Conservation (phyloP, 2,329 filamentous ascomycete genomes). For the Fusarium bactridioides region DNA sequence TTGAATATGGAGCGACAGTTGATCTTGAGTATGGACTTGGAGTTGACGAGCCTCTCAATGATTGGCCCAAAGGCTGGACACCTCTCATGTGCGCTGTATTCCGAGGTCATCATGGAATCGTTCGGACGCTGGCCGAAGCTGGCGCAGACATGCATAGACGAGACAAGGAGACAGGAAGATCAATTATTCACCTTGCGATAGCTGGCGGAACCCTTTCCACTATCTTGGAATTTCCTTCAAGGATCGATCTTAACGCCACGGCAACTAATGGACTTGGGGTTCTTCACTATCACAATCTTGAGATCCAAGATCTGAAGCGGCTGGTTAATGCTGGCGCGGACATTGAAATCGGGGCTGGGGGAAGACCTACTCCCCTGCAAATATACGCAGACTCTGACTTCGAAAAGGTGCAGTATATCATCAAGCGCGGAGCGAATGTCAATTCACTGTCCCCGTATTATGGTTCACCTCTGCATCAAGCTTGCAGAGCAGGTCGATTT, state of each 20-base stretch:
- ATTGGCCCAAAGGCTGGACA: background rate
- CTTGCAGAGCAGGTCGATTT: background rate
- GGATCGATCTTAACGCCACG: background rate
- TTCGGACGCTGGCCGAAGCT: background rate
- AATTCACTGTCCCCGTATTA: background rate
- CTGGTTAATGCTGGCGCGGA: background rate
- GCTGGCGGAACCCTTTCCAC: background rate
- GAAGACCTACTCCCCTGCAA: background rate
- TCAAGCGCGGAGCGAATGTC: background rate
- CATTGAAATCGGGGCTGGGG: background rate
- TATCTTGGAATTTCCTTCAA: background rate
- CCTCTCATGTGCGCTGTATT: background rate
- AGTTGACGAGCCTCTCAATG: background rate
- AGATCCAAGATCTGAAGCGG: accelerated
- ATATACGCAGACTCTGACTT: background rate
- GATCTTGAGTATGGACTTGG: background rate
- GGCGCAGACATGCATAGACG: background rate
- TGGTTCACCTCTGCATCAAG: background rate
- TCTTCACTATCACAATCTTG: background rate
- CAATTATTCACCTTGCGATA: background rate
- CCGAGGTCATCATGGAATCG: accelerated
- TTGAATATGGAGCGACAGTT: background rate
- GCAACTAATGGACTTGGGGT: accelerated
- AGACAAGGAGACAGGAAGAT: background rate
- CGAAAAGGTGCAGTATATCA: background rate